Percentiles rank a stretch among this genome's conserved stretches.
These are phyloP conservation scores for Erodium maritimum DNA, from an alignment of 345 rosid genomes.

Conservation along the genomic window DNA sequence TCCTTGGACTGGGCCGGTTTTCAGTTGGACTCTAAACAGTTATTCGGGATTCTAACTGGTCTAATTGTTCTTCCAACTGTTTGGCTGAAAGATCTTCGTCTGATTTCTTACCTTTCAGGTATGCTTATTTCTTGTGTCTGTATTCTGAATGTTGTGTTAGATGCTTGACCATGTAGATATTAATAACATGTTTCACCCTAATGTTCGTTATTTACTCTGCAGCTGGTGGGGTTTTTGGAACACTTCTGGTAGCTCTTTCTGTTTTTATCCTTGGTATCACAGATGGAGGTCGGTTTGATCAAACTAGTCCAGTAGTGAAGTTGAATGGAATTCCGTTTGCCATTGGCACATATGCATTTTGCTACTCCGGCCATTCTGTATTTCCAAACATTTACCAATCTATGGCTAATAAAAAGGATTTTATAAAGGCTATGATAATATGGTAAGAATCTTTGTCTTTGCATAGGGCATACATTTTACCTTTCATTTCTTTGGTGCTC, in stretches of 20 bases:
- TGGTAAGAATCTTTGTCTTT: slow-evolving; percentile 30
- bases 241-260: slow-evolving; percentile 45
- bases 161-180: slow-evolving; percentile 5
- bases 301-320: slow-evolving; percentile 49
- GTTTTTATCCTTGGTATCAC: slow-evolving; percentile 43
- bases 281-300: slow-evolving; percentile 67
- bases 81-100: slow-evolving; percentile 63
- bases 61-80: slow-evolving; percentile 74
- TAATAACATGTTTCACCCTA: neutral
- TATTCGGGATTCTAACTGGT: slow-evolving; percentile 69
- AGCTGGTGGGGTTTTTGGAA: slow-evolving; percentile 87
- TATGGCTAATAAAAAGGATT: slow-evolving; percentile 86
- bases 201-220: slow-evolving; percentile 9
- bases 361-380: slow-evolving; percentile 76
- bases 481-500: slow-evolving; percentile 1
- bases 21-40: slow-evolving; percentile 52
- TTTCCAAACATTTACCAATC: slow-evolving; percentile 93
- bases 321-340: slow-evolving; percentile 84
- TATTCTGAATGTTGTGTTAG: neutral
- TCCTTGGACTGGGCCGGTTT: slow-evolving; percentile 52
- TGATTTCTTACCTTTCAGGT: slow-evolving; percentile 92
- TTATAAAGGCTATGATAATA: slow-evolving; percentile 44
- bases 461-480: slow-evolving; percentile 1
- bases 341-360: slow-evolving; percentile 75
- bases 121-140: slow-evolving; percentile 4